phyloP scores from a whole-genome alignment of 129 eudicot species.

The Escallonia rubra region DNA sequence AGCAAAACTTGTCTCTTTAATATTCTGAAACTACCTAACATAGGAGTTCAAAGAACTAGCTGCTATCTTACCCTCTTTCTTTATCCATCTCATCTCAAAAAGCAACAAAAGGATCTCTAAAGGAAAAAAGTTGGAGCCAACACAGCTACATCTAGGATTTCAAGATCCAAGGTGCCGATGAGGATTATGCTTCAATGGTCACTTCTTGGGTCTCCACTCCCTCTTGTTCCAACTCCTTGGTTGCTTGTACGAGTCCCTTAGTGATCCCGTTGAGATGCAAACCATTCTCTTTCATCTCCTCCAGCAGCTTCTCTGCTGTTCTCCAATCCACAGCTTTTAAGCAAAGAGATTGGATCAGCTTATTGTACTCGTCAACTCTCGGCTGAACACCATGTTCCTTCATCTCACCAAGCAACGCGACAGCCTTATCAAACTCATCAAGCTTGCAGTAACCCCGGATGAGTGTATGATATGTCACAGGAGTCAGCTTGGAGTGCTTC shows the following conservation, averaged over 20 bases:
- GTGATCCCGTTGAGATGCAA: slow-evolving; percentile 64
- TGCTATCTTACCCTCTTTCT: slow-evolving; percentile 8
- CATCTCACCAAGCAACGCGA: slow-evolving; percentile 64
- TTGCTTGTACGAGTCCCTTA: slow-evolving; percentile 64
- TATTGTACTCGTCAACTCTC: slow-evolving; percentile 65
- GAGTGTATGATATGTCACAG: slow-evolving; percentile 57
- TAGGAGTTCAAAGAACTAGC: slow-evolving; percentile 1
- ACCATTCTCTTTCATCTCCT: slow-evolving; percentile 66
- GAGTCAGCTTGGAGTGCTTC: slow-evolving; percentile 59
- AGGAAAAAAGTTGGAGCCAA: not conserved
- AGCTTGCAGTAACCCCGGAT: slow-evolving; percentile 88
- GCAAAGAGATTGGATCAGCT: slow-evolving; percentile 76
- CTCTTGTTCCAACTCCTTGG: slow-evolving; percentile 73
- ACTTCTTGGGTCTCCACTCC: slow-evolving; percentile 23
- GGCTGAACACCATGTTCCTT: slow-evolving; percentile 55
- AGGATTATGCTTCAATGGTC: slow-evolving; percentile 26
- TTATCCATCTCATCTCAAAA: slow-evolving; percentile 1
- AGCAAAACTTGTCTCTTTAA: too few species aligned
- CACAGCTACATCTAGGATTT: not conserved
- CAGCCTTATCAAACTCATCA: slow-evolving; percentile 60
- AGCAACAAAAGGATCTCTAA: not conserved
- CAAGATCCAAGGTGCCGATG: slow-evolving; percentile 11
- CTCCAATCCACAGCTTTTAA: slow-evolving; percentile 77
- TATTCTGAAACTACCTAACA: not conserved
- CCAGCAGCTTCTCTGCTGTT: slow-evolving; percentile 60